Percentiles rank a stretch among this genome's conserved stretches.
These are phyloP conservation scores for Trypanosoma cruzi DNA, from an alignment of 208 protist species.

Conservation along the genomic window DNA sequence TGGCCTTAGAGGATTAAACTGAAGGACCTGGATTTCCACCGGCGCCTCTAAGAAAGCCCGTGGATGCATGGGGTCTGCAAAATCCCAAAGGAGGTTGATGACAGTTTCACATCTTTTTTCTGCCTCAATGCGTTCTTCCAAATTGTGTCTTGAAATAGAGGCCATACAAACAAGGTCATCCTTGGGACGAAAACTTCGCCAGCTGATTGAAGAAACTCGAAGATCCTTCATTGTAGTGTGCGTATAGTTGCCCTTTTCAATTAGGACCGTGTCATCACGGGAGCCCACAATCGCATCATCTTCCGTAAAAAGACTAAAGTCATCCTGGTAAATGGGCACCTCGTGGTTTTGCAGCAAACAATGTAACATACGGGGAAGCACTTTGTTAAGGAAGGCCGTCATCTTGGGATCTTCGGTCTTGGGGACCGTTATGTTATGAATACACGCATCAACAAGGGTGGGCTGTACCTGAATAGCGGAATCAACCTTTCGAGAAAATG, in stretches of 20 bases:
- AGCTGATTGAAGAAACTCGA: slow-evolving; percentile 74
- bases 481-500: slow-evolving; percentile 78
- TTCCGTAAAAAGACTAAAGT: slow-evolving; percentile 83
- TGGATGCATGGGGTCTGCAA: slow-evolving; percentile 91
- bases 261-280: slow-evolving; percentile 75
- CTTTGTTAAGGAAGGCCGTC: slow-evolving; percentile 70
- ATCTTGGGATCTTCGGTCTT: slow-evolving; percentile 60
- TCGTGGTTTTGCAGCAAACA: slow-evolving; percentile 84
- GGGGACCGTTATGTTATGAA: slow-evolving; percentile 55
- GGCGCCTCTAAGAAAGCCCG: slow-evolving; percentile 86
- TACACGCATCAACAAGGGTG: slow-evolving; percentile 80
- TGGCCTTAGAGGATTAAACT: slow-evolving; percentile 81
- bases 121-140: slow-evolving; percentile 76
- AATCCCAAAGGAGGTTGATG: slow-evolving; percentile 88
- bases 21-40: slow-evolving; percentile 85
- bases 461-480: slow-evolving; percentile 81
- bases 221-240: slow-evolving; percentile 84
- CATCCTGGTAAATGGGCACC: slow-evolving; percentile 89
- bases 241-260: slow-evolving; percentile 89
- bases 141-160: slow-evolving; percentile 53
- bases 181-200: slow-evolving; percentile 63
- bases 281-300: slow-evolving; percentile 87
- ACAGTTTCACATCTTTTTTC: slow-evolving; percentile 74
- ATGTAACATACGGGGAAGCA: slow-evolving; percentile 82
- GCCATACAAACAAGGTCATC: slow-evolving; percentile 86